These are phyloP conservation scores for Calonectria montana DNA, from an alignment of 2,329 filamentous ascomycete genomes.

Conservation along the genomic window DNA sequence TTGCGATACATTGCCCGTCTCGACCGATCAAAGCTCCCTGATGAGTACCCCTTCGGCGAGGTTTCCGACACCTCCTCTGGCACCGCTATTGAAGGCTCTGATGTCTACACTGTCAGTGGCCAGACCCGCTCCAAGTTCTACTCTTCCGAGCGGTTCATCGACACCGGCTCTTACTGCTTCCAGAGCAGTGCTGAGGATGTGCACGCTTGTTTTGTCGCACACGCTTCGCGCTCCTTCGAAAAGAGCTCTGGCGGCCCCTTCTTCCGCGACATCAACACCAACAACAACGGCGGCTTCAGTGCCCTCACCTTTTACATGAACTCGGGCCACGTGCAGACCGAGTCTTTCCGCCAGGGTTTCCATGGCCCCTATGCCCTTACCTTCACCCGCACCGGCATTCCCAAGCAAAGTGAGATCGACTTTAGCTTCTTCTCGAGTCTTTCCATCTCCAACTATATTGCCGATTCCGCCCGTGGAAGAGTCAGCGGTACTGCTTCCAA, in stretches of 20 bases:
- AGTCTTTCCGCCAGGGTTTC: slow-evolving; percentile 70
- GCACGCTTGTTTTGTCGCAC: slow-evolving; percentile 69
- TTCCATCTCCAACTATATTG: slow-evolving; percentile 67
- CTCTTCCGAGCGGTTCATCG: slow-evolving; percentile 76
- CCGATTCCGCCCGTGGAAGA: slow-evolving; percentile 65
- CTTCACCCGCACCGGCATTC: slow-evolving; percentile 69
- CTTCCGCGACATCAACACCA: slow-evolving; percentile 73
- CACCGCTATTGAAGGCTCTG: slow-evolving; percentile 67
- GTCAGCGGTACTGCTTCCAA: slow-evolving; percentile 72
- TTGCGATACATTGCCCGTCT: slow-evolving; percentile 74
- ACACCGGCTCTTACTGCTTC: slow-evolving; percentile 73
- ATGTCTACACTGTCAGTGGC: slow-evolving; percentile 69
- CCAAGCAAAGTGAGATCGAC: slow-evolving; percentile 60
- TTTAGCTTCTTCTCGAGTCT: slow-evolving; percentile 70
- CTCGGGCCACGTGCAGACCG: slow-evolving; percentile 72
- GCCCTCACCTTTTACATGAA: slow-evolving; percentile 78
- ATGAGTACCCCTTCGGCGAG: slow-evolving; percentile 64
- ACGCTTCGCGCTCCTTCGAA: slow-evolving; percentile 64
- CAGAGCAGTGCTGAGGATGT: slow-evolving; percentile 58
- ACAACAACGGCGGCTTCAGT: slow-evolving; percentile 68
- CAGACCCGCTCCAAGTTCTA: slow-evolving; percentile 78
- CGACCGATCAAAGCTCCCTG: slow-evolving; percentile 60
- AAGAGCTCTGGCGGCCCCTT: slow-evolving; percentile 75
- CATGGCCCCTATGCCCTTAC: slow-evolving; percentile 74
- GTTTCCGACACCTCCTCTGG: slow-evolving; percentile 67